phyloP scores from a whole-genome alignment of 1,284 basidiomycete species.

The Laetiporus sulphureus region DNA sequence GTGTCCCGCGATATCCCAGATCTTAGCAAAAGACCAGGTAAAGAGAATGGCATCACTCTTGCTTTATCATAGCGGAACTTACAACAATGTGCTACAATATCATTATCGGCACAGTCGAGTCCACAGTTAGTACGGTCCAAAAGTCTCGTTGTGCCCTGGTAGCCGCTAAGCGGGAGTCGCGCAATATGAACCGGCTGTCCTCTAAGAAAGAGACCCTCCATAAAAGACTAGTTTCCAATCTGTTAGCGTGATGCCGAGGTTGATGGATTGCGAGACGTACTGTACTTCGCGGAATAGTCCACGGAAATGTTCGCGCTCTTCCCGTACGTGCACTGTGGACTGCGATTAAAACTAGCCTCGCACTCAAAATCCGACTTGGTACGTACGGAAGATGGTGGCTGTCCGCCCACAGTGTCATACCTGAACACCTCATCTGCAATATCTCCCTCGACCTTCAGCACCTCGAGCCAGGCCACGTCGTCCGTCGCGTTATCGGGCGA shows the following conservation, averaged over 20 bases:
- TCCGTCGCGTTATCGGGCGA: conserved; percentile 35
- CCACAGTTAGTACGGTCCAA: too few species aligned
- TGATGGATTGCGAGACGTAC: conserved; percentile 12
- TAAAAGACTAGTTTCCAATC: conserved; percentile 20
- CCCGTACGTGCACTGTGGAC: conserved; percentile 19
- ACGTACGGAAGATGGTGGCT: conserved; percentile 50
- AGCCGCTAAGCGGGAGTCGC: not conserved
- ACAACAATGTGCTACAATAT: too few species aligned
- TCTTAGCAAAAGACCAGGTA: too few species aligned
- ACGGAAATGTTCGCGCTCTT: conserved; percentile 21
- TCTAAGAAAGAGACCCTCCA: conserved; percentile 9
- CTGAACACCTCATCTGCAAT: conserved; percentile 50
- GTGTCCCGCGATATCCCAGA: too few species aligned
- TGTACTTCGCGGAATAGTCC: conserved; percentile 26
- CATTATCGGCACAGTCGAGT: too few species aligned
- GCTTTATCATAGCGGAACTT: too few species aligned
- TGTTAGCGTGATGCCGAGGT: not conserved
- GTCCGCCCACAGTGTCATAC: conserved; percentile 53
- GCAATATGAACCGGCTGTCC: not conserved
- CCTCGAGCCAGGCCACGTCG: conserved; percentile 53
- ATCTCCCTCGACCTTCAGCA: conserved; percentile 39
- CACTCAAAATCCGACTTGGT: not conserved
- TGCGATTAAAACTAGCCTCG: not conserved
- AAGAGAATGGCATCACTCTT: too few species aligned
- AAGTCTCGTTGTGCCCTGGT: too few species aligned